Conservation (phyloP, 1,284 basidiomycete species). For the Irpex rosettiformis region DNA sequence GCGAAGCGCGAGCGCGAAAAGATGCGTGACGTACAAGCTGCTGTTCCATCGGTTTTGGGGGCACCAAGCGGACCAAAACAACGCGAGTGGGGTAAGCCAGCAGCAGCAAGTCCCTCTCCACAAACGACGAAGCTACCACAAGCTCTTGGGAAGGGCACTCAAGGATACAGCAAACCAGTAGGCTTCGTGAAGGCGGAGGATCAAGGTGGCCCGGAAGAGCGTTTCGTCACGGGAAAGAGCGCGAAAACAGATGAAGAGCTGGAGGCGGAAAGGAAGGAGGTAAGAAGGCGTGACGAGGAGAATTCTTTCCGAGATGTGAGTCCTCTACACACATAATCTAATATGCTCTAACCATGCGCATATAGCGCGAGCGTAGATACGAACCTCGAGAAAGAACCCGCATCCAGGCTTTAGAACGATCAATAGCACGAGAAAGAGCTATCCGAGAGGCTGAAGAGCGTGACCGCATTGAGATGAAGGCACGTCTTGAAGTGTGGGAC, state of each 20-base stretch:
- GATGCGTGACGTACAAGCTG: slow-evolving; percentile 66
- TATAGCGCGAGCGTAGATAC: slow-evolving; percentile 80
- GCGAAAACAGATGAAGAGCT: slow-evolving; percentile 83
- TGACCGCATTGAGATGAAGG: slow-evolving; percentile 67
- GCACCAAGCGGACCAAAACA: slow-evolving; percentile 70
- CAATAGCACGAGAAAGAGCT: slow-evolving; percentile 67
- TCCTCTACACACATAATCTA: slow-evolving; percentile 19
- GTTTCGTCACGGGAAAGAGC: slow-evolving; percentile 35
- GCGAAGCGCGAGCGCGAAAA: slow-evolving; percentile 86
- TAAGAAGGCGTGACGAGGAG: slow-evolving; percentile 72
- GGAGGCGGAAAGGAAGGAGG: slow-evolving; percentile 74
- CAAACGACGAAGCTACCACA: slow-evolving; percentile 30
- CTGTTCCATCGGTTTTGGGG: slow-evolving; percentile 39
- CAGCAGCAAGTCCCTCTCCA: slow-evolving; percentile 29
- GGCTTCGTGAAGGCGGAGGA: slow-evolving; percentile 76
- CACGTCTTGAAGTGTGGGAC: slow-evolving; percentile 79
- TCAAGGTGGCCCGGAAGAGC: slow-evolving; percentile 21
- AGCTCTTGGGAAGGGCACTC: slow-evolving; percentile 61
- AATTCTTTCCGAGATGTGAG: slow-evolving; percentile 81
- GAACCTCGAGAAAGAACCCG: slow-evolving; percentile 78
- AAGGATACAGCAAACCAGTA: slow-evolving; percentile 74
- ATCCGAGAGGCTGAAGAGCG: slow-evolving; percentile 74
- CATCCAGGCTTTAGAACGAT: slow-evolving; percentile 71
- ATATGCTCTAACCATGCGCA: not conserved
- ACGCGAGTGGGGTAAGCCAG: slow-evolving; percentile 71